A percentile compares a stretch with the other conserved stretches of the same genome.
Conservation (phyloP, 2,329 filamentous ascomycete species). For the Salinomyces thailandicus region DNA sequence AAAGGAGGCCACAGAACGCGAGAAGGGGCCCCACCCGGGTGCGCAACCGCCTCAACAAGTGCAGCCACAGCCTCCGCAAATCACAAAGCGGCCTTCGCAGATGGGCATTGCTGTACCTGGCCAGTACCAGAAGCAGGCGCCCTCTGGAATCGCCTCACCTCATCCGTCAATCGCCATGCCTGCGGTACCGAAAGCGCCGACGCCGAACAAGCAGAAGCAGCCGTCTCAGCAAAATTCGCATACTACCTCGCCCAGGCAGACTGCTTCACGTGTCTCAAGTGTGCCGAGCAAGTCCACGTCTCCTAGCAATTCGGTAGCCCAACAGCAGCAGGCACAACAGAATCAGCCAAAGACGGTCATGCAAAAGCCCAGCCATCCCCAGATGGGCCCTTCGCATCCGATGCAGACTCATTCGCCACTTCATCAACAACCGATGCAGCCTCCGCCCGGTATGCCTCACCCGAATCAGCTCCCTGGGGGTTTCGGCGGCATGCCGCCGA, state of each 20-base stretch:
- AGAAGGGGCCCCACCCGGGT: constrained; percentile 33
- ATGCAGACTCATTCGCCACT: constrained; percentile 42
- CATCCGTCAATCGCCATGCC: constrained; percentile 71
- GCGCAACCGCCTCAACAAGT: constrained; percentile 22
- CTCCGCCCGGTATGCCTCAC: constrained; percentile 41
- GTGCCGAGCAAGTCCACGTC: constrained; percentile 45
- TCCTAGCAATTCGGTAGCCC: constrained; percentile 43
- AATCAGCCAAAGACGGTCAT: constrained; percentile 53
- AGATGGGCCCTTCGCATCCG: constrained; percentile 28
- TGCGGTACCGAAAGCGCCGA: constrained; percentile 69
- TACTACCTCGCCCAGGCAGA: constrained; percentile 57
- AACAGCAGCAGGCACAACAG: constrained; percentile 51
- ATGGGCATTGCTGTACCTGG: constrained; percentile 46
- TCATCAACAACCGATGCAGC: constrained; percentile 48
- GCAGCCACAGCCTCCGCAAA: constrained; percentile 30
- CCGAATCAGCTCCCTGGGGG: constrained; percentile 28
- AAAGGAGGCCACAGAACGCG: constrained; percentile 28
- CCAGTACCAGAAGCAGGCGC: constrained; percentile 43
- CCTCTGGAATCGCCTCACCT: constrained; percentile 57
- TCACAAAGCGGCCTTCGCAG: constrained; percentile 49
- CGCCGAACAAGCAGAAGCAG: constrained; percentile 65
- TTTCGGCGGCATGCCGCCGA: constrained; percentile 37
- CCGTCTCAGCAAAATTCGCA: constrained; percentile 68
- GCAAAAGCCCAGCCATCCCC: constrained; percentile 47
- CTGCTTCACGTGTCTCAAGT: constrained; percentile 39